These are phyloP conservation scores for Achaetomium macrosporum DNA, from an alignment of 2,329 filamentous ascomycete species.

Conservation along the genomic window DNA sequence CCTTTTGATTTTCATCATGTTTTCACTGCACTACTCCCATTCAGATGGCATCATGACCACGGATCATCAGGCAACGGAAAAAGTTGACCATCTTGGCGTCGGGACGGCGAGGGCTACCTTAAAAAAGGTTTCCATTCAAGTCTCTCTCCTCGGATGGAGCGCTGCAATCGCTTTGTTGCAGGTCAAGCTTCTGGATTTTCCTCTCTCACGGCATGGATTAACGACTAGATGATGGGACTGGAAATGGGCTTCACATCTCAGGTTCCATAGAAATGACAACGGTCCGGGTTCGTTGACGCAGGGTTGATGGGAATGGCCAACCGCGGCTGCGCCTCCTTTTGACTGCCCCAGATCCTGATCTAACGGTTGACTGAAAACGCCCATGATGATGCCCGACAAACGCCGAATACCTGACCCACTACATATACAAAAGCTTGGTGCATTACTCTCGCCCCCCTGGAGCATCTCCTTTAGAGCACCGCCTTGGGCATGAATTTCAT, in stretches of 20 bases:
- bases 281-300: conserved; percentile 9
- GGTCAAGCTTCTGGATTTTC: conserved; percentile 18
- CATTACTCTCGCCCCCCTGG: no score
- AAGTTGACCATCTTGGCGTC: conserved; percentile 24
- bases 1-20: conserved; percentile 1
- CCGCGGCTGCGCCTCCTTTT: no score
- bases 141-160: conserved; percentile 18
- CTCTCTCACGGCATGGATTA: conserved; percentile 24
- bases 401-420: no score
- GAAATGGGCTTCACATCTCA: conserved; percentile 17
- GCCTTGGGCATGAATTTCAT: conserved; percentile 81
- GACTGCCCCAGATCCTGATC: no score
- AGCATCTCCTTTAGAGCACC: conserved; percentile 54
- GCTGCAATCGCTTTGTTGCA: conserved; percentile 14
- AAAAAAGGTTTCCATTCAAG: conserved; percentile 12
- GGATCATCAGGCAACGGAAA: conserved; percentile 23
- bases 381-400: no score
- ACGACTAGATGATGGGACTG: conserved; percentile 25
- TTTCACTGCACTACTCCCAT: conserved; percentile 1
- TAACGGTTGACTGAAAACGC: no score
- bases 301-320: no score
- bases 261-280: conserved; percentile 21
- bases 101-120: conserved; percentile 18
- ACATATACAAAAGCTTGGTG: no score
- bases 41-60: conserved; percentile 21